Conservation (phyloP, 805 yeast genomes). For the Teunomyces stri region DNA sequence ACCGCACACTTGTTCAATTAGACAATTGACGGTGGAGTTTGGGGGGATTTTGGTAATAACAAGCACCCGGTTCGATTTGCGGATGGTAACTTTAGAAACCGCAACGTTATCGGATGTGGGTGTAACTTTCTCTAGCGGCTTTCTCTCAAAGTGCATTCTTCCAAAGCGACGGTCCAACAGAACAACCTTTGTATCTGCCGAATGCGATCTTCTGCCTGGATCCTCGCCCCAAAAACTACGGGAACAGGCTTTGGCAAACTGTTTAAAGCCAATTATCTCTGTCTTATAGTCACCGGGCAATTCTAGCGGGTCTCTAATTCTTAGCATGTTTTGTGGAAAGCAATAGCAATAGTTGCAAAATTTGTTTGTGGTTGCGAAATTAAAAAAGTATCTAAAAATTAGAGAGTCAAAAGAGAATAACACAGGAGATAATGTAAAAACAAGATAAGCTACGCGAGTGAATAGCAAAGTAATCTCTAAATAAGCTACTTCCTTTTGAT, state of each 20-base stretch:
- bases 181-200: not conserved
- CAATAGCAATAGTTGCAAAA: slow-evolving; percentile 5
- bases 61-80: slow-evolving; percentile 23
- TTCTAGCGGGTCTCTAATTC: not conserved
- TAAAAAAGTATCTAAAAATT: too few species aligned
- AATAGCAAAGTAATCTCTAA: too few species aligned
- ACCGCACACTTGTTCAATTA: slow-evolving; percentile 59
- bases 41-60: slow-evolving; percentile 39
- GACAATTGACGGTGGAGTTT: slow-evolving; percentile 45
- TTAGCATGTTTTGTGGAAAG: slow-evolving; percentile 1
- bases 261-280: slow-evolving; percentile 6
- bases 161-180: not conserved
- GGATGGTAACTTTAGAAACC: not conserved
- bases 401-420: too few species aligned
- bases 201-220: not conserved
- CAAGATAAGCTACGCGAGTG: too few species aligned
- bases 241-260: slow-evolving; percentile 6
- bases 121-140: not conserved
- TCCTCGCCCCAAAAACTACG: slow-evolving; percentile 5
- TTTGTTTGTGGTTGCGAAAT: slow-evolving; percentile 4
- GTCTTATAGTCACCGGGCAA: not conserved
- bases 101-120: not conserved
- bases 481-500: too few species aligned
- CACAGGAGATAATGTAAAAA: too few species aligned
- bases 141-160: not conserved